Base-by-base conservation (phyloP, 2,329 filamentous ascomycete species). In the Exophiala xenobiotica region DNA sequence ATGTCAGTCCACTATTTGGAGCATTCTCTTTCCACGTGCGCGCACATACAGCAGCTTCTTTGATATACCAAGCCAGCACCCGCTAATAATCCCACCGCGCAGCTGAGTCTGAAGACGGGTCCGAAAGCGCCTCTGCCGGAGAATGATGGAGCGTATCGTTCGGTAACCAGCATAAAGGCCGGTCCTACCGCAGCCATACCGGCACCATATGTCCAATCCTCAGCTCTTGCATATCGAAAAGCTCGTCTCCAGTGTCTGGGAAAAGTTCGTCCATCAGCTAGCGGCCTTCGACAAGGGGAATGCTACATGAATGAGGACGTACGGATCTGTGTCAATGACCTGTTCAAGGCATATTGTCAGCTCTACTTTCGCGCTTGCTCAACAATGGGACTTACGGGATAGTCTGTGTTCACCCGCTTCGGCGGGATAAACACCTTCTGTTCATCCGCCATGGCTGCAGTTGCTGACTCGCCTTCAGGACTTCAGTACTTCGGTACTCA, bases 271-370 rank as follows among this genome's bases (percentile, higher is more conserved):
- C 31, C n/a, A 63, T 76, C 54, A 68, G 63, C 57, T 35, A 43
- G 7, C 37, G 48, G 43, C 14, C 29, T 11, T 19, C 6, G 8
- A 33, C 18, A 41, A 33, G 39, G 31, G 23, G 26, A 7, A 43
- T 33, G 7, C 5, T 12, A 26, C n/a, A 14, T 3, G 46, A 45
- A 14, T 42, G 61, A 50, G 50, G 57, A 73, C 86, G 69, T 91
- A 96, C 91, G 93, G 93, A 74, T 99, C 93, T 77, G 89, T 95
- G 78, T 99, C 93, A 74, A 99, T 97, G 76, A 97, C 87, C 93
- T 99, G 75, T 59, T 61, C 46, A 62, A 67, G 66, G 37, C 50
- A 58, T 52, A 63, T 59, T 62, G 63, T 62, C 53, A 49, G 48
- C 48, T 46, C 37, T 42, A 29, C 39, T 19, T 38, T 46, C 24